phyloP scores from a whole-genome alignment of 2,329 filamentous ascomycete species.

The Fusarium verrucosum region DNA sequence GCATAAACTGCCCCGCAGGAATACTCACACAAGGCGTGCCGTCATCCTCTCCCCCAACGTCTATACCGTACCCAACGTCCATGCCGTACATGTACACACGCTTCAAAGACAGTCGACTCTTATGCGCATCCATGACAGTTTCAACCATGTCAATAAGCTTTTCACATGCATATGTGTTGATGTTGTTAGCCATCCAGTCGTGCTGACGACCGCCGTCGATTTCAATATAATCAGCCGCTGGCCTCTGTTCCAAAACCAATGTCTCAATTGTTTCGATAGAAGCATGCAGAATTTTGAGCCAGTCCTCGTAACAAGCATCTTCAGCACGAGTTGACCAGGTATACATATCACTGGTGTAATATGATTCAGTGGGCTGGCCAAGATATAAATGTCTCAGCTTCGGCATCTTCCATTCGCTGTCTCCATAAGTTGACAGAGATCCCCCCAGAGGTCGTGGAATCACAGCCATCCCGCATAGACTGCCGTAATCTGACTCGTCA shows the following conservation, averaged over 20 bases:
- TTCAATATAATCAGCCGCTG: neutral
- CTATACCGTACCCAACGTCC: neutral
- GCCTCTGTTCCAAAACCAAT: neutral
- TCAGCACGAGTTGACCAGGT: slow-evolving; percentile 10
- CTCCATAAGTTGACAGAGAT: neutral
- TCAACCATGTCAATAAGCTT: neutral
- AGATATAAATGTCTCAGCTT: neutral
- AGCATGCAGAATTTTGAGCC: neutral
- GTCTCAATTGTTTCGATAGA: neutral
- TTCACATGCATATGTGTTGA: neutral
- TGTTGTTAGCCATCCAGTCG: neutral
- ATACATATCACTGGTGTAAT: neutral
- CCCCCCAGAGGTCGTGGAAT: neutral
- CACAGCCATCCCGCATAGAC: neutral
- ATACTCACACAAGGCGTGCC: neutral
- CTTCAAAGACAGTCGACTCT: neutral
- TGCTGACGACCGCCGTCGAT: neutral
- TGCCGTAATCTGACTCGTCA: slow-evolving; percentile 2
- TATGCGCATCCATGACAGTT: neutral
- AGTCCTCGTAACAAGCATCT: neutral
- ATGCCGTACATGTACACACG: slow-evolving; percentile 22
- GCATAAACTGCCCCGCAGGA: neutral
- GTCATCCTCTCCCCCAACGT: fast-evolving
- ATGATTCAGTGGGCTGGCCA: neutral
- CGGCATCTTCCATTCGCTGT: fast-evolving